Base-by-base conservation (phyloP, 208 protist genomes). In the Trypanosoma vivax region DNA sequence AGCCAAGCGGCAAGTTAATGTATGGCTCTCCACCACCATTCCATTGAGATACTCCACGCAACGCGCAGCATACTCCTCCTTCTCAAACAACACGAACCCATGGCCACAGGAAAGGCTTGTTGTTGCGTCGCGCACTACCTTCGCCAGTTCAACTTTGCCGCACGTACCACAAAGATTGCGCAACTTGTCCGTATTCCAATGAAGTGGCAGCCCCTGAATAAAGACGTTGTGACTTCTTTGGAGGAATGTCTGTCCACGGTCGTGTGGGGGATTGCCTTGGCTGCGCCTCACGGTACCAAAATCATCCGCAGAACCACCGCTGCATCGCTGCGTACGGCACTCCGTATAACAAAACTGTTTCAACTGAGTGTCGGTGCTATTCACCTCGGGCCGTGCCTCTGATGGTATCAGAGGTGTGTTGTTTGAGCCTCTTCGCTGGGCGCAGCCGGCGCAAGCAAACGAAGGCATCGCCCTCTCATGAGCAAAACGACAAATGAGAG, bases 391-490 rank as follows among this genome's bases (percentile, higher is more conserved):
- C n/a, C n/a, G n/a, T n/a, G n/a, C n/a, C n/a, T n/a, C n/a, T n/a
- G n/a, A n/a, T n/a, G n/a, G n/a, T n/a, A n/a, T n/a, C n/a, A n/a
- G n/a, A n/a, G n/a, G n/a, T n/a, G n/a, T n/a, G n/a, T n/a, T n/a
- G n/a, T n/a, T n/a, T n/a, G n/a, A n/a, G n/a, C n/a, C n/a, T 14
- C 24, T 40, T 19, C 35, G 30, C 0, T 10, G 18, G 16, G 16
- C 2, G 19, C 29, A 19, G 19, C 54, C 57, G 25, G 6, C 10
- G 21, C 71, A 52, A 3, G 70, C 68, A 47, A 83, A 74, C 10
- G 62, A 65, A 19, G 79, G 79, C 50, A 77, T 79, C 5, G 79
- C 79, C 29, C 58, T 72, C 21, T 79, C 61, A 49, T 77, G 70
- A 5, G 79, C 79, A 30, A 73, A 77, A 25, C 79, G 74, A 57